Base-by-base conservation (phyloP, 2,329 filamentous ascomycete species). In the Beauveria sp. region DNA sequence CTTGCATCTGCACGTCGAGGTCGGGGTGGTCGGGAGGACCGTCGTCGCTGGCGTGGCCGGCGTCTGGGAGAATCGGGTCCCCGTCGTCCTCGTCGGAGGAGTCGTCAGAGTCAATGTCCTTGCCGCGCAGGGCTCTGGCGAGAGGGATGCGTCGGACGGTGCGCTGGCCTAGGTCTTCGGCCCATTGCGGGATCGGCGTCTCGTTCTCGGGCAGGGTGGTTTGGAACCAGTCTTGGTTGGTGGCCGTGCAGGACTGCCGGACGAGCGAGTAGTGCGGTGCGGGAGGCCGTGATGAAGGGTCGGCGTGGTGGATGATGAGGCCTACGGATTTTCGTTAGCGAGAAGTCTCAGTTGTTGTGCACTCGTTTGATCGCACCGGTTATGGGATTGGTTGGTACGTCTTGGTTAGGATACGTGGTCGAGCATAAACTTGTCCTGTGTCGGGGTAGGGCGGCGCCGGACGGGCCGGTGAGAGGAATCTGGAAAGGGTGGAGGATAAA, bases 141-240 rank as follows among this genome's bases (percentile, higher is more conserved):
- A 77, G 73, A 0, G 81, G 75, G 4, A 84, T 71, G 4, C 75
- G 71, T 9, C 79, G 75, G 6, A 76, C 73, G 8, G 79, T 72
- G 10, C 76, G 76, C 42, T 78, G 74, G 16, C 71, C 70, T 31
- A 85, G 78, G 31, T 78, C 75, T 18, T 73, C 73, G 3, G 75
- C 79, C 83, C 83, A 85, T 57, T 77, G 77, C 12, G 71, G 73
- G 0, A 73, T 64, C 7, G 66, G 62, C 4, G 68, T 49, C 4
- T 65, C 61, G 2, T 68, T 63, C 14, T 68, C 65, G 1, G 74
- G 69, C 1, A 77, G 67, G 64, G 82, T 85, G 18, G 78, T 80
- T 63, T 84, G 77, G 64, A 79, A 82, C 83, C 83, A 86, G 65
- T 78, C 75, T 16, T 72, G 68, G 64, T 81, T 84, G 2, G 74